phyloP scores from a whole-genome alignment of 768 basidiomycete genomes.

The Leccinum aurantiacum region DNA sequence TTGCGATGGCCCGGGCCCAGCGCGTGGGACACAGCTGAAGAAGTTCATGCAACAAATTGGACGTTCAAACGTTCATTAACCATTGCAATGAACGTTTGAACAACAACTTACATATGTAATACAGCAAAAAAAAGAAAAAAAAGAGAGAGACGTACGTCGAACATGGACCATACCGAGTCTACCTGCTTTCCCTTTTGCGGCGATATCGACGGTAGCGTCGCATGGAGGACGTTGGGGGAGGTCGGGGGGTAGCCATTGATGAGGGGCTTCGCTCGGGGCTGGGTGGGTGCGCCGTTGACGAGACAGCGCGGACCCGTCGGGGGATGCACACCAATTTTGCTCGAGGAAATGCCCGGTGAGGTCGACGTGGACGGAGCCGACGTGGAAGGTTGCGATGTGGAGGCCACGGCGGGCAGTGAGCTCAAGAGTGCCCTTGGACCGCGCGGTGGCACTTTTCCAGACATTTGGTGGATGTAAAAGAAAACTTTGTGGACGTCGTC shows the following conservation, averaged over 20 bases:
- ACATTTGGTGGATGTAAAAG: conserved; percentile 39
- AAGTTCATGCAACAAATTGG: no score
- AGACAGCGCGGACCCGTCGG: conserved; percentile 70
- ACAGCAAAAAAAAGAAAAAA: conserved; percentile 10
- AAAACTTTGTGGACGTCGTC: conserved; percentile 16
- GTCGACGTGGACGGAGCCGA: conserved; percentile 37
- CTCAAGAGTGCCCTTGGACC: conserved; percentile 70
- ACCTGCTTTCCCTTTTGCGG: conserved; percentile 44
- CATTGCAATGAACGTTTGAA: no score
- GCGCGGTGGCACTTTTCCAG: conserved; percentile 74
- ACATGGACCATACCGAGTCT: conserved; percentile 36
- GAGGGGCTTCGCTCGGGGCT: conserved; percentile 39
- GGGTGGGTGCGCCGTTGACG: conserved; percentile 37
- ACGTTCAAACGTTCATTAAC: no score
- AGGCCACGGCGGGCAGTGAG: conserved; percentile 35
- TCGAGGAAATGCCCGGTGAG: conserved; percentile 29
- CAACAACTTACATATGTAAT: no score
- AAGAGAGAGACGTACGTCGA: conserved; percentile 32
- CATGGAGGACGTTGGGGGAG: conserved; percentile 24
- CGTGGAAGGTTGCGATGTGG: conserved; percentile 31
- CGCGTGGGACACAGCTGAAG: no score
- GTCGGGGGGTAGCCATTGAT: conserved; percentile 43
- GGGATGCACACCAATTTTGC: conserved; percentile 52
- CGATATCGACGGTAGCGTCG: conserved; percentile 33
- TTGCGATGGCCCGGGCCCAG: no score